Evolutionary conservation across 495 filamentous ascomycete genomes (phyloP), one percentile per base, ranked within the genome.

Genomic region (Immersiella caudata): DNA sequence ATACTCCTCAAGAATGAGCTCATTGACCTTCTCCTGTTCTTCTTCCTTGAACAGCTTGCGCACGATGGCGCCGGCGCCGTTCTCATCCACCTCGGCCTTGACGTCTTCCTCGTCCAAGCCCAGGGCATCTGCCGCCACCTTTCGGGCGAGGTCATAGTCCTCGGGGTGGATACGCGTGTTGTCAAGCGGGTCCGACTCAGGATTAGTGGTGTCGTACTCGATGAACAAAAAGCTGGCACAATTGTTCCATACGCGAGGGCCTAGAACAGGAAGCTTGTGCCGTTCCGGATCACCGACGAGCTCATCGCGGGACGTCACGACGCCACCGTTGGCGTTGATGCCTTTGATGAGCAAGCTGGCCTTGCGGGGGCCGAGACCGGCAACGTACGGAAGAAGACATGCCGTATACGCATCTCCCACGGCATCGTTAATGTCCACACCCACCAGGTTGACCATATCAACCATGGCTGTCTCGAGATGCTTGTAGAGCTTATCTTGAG

Each of bases 101-200:
- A 98, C 91, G 74, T 99, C 95, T 79, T 99, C 95, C 77, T 99
- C 95, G 72, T 99, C 96, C 70, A 97, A 79, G 74, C 97, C 94
- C 54, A 98, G 81, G 51, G 95, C 96, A 83, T 99, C 95, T 16
- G 96, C 95, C 24, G 95, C 96, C 89, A 98, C 97, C 78, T 99
- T 99, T 61, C 94, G 89, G 21, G 92, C 95, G 52, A 99, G 85
- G 60, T 99, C 95, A 76, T 99, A 99, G 75, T 98, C 95, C 83
- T 98, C 95, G 7, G 95, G 95, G 74, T 99, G 95, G 18, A 98
- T 92, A 77, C 95, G 88, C 27, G 95, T 98, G 75, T 96, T 97
- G 77, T 99, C 95, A 6, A 99, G 84, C 29, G 95, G 96, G 73
- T 99, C 96, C 0, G 93, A 88, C 1, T 91, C 86, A 0, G 88